Evolutionary conservation across 1,284 basidiomycete species (phyloP).

Genomic region (Limonomyces culmigenus): DNA sequence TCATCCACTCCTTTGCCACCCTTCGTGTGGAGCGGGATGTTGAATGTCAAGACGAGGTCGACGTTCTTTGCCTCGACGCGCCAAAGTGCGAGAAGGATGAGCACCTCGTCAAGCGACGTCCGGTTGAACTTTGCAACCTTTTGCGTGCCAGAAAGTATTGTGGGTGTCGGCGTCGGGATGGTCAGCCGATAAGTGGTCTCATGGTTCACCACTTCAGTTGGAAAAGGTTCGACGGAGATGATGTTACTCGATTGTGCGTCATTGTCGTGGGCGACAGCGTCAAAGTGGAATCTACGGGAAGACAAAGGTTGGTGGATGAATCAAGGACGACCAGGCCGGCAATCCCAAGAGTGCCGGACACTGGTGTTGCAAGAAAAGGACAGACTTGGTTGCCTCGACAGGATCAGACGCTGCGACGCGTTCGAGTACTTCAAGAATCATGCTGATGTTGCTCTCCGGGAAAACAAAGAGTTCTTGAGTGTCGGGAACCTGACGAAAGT

Average conservation of each 20-base stretch:
- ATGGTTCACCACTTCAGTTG: conserved; percentile 22
- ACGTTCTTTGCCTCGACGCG: conserved; percentile 51
- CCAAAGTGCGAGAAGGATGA: conserved; percentile 66
- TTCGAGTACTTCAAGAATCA: conserved; percentile 80
- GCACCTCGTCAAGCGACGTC: conserved; percentile 42
- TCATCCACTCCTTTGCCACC: conserved; percentile 23
- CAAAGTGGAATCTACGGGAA: conserved; percentile 69
- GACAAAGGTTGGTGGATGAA: neutral
- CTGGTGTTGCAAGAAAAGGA: conserved; percentile 5
- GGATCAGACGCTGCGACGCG: conserved; percentile 42
- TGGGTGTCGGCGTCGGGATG: conserved; percentile 32
- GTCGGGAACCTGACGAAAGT: conserved; percentile 89
- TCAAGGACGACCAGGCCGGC: too few species aligned
- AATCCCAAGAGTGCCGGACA: neutral
- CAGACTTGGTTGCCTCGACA: conserved; percentile 55
- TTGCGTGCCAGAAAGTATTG: conserved; percentile 56
- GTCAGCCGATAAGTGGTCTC: too few species aligned
- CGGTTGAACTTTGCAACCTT: conserved; percentile 64
- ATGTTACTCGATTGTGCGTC: conserved; percentile 35
- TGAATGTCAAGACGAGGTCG: conserved; percentile 73
- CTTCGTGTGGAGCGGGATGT: conserved; percentile 35
- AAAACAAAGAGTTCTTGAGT: conserved; percentile 90
- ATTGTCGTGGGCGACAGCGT: conserved; percentile 87
- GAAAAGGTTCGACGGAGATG: conserved; percentile 22
- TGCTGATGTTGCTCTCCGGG: conserved; percentile 49